These are phyloP conservation scores for Fusarium albidum DNA, from an alignment of 2,329 filamentous ascomycete species.

Conservation along the genomic window DNA sequence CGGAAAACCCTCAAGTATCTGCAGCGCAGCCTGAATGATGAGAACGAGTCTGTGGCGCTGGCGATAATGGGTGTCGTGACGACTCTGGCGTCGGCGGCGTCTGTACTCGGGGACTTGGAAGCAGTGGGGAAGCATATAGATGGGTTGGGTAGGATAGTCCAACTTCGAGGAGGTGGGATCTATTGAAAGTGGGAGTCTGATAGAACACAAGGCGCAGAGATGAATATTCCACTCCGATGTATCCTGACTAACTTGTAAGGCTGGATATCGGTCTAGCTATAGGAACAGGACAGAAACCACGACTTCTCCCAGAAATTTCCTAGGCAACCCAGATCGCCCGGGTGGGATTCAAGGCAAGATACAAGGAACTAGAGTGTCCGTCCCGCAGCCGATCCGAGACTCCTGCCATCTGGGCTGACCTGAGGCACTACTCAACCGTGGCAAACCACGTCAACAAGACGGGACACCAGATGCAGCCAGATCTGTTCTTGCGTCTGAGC, in stretches of 20 bases:
- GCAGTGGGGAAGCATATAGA: slow-evolving; percentile 37
- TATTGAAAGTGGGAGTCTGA: slow-evolving; percentile 17
- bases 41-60: slow-evolving; percentile 14
- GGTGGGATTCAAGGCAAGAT: background rate
- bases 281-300: slow-evolving; percentile 8
- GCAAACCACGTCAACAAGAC: slow-evolving; percentile 33
- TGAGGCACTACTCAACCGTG: slow-evolving; percentile 33
- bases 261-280: slow-evolving; percentile 24
- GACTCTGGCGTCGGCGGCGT: slow-evolving; percentile 34
- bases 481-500: slow-evolving; percentile 29
- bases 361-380: slow-evolving; percentile 16
- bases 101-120: slow-evolving; percentile 32
- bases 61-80: slow-evolving; percentile 34
- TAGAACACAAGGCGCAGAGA: slow-evolving; percentile 26
- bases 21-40: slow-evolving; percentile 26
- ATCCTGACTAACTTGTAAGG: background rate
- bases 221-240: too few species aligned
- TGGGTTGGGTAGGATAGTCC: slow-evolving; percentile 33
- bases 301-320: slow-evolving; percentile 11
- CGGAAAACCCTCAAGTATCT: slow-evolving; percentile 30
- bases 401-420: slow-evolving; percentile 36
- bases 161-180: slow-evolving; percentile 35
- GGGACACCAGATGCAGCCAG: slow-evolving; percentile 23
- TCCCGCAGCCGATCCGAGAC: slow-evolving; percentile 21
- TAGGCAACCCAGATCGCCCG: slow-evolving; percentile 23